phyloP scores from a whole-genome alignment of 1,284 basidiomycete species.

The Rhizoctonia solani region DNA sequence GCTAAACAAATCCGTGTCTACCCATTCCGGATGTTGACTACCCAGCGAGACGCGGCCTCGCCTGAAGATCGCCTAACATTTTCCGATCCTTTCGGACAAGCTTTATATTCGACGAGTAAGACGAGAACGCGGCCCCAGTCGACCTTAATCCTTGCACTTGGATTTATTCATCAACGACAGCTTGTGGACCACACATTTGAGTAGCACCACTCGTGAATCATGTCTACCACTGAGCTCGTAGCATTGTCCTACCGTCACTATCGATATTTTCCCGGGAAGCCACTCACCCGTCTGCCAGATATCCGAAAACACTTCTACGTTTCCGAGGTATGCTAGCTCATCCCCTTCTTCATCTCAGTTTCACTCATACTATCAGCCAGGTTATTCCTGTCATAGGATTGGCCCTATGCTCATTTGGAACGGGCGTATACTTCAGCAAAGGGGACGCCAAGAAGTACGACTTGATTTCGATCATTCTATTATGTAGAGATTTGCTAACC shows the following conservation, averaged over 20 bases:
- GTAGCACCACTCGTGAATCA: neutral
- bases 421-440: constrained; percentile 26
- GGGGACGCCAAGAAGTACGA: constrained; percentile 16
- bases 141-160: constrained; percentile 7
- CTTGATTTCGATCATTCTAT: neutral
- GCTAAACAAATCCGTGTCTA: no score
- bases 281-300: constrained; percentile 3
- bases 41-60: no score
- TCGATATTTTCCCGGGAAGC: constrained; percentile 6
- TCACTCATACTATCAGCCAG: neutral
- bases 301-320: constrained; percentile 29
- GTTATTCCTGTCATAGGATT: constrained; percentile 21
- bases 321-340: constrained; percentile 6
- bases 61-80: no score
- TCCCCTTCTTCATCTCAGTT: neutral
- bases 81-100: no score
- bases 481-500: neutral
- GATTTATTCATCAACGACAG: constrained; percentile 18
- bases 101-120: no score
- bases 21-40: no score
- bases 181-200: constrained; percentile 8
- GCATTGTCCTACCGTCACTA: constrained; percentile 5
- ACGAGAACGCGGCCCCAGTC: constrained; percentile 8
- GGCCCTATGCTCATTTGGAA: constrained; percentile 1
- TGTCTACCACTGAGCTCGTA: constrained; percentile 23